Evolutionary conservation across 139 green algal genomes (phyloP).

Genomic region (Nannochloris sp.): DNA sequence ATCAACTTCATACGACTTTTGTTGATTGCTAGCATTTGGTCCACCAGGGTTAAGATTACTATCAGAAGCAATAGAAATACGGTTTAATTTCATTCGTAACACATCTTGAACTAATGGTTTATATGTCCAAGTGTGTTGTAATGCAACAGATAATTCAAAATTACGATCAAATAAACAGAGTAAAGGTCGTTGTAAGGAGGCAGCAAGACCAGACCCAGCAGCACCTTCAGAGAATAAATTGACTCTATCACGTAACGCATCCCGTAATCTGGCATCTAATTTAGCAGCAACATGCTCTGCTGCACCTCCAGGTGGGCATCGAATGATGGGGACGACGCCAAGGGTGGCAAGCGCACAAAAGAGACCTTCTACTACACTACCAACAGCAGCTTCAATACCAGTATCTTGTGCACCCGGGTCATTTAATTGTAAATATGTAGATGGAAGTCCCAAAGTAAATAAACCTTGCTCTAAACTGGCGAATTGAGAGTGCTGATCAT

Average conservation of each 20-base stretch:
- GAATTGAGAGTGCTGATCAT: slow-evolving; percentile 91
- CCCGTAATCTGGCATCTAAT: slow-evolving; percentile 71
- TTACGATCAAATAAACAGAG: slow-evolving; percentile 95
- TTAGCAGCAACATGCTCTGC: slow-evolving; percentile 85
- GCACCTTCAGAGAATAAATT: slow-evolving; percentile 70
- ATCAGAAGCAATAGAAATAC: slow-evolving; percentile 60
- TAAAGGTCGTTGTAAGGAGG: slow-evolving; percentile 77
- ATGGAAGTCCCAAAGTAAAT: slow-evolving; percentile 82
- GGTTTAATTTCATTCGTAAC: slow-evolving; percentile 85
- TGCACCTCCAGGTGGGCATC: slow-evolving; percentile 75
- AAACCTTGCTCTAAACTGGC: slow-evolving; percentile 75
- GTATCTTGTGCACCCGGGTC: slow-evolving; percentile 76
- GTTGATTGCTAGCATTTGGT: not conserved
- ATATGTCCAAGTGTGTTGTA: slow-evolving; percentile 96
- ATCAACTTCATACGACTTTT: slow-evolving; percentile 78
- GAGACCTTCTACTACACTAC: slow-evolving; percentile 82
- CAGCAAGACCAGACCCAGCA: slow-evolving; percentile 34
- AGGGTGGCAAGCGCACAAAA: slow-evolving; percentile 85
- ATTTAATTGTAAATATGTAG: slow-evolving; percentile 84
- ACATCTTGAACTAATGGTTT: slow-evolving; percentile 96
- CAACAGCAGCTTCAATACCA: slow-evolving; percentile 77
- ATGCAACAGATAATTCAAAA: slow-evolving; percentile 82
- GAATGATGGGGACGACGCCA: slow-evolving; percentile 89
- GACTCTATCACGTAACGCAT: slow-evolving; percentile 60
- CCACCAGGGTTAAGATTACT: too few species aligned